Percentiles rank a stretch among this genome's conserved stretches.
These are phyloP conservation scores for Sporothrix phasma DNA, from an alignment of 2,329 filamentous ascomycete species.

Conservation along the genomic window DNA sequence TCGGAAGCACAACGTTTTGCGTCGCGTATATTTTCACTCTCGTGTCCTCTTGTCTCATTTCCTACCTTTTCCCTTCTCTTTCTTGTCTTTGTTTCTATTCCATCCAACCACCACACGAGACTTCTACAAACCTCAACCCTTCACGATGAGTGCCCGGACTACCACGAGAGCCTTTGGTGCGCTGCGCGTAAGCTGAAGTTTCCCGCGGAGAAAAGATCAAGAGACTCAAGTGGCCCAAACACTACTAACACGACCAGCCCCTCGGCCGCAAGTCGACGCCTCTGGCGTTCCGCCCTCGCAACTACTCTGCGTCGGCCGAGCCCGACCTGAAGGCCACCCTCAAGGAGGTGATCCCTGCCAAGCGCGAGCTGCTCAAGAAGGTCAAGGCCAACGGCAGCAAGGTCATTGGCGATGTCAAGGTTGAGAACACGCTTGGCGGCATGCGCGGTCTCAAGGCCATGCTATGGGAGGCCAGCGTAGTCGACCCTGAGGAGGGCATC, in stretches of 20 bases:
- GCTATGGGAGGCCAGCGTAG: slow-evolving; percentile 96
- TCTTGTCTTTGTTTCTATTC: not conserved
- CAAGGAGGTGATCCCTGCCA: slow-evolving; percentile 74
- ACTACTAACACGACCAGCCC: not conserved
- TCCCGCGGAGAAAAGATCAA: too few species aligned
- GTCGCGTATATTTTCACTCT: not conserved
- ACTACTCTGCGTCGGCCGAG: slow-evolving; percentile 67
- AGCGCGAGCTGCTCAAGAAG: slow-evolving; percentile 86
- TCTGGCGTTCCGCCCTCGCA: slow-evolving; percentile 33
- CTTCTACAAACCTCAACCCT: not conserved
- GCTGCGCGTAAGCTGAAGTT: slow-evolving; percentile 15
- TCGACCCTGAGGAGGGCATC: slow-evolving; percentile 94
- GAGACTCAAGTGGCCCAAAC: too few species aligned
- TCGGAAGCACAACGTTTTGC: not conserved
- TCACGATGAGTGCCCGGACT: slow-evolving; percentile 18
- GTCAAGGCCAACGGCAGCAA: slow-evolving; percentile 79
- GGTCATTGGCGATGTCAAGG: slow-evolving; percentile 82
- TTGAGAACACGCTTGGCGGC: slow-evolving; percentile 87
- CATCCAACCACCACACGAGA: not conserved
- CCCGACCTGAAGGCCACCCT: slow-evolving; percentile 84
- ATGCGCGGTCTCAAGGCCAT: slow-evolving; percentile 97
- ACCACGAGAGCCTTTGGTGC: slow-evolving; percentile 17
- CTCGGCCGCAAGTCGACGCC: slow-evolving; percentile 9
- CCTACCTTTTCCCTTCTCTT: not conserved
- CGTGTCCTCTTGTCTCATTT: not conserved